phyloP scores from a whole-genome alignment of 2,329 filamentous ascomycete species.

The Fusarium sp. region DNA sequence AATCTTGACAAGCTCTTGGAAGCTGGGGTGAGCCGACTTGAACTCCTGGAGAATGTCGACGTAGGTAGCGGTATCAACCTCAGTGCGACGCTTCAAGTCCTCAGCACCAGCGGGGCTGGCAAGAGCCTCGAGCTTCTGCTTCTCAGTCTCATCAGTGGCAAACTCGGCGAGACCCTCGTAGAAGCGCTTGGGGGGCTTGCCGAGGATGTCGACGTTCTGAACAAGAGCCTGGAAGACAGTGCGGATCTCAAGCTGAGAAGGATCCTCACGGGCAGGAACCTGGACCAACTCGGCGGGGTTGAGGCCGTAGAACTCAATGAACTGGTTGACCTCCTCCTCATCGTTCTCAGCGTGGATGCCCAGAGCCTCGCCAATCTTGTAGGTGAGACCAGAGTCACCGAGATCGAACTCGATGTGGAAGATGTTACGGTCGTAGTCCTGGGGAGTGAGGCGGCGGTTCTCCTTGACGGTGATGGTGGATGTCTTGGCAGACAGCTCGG shows the following conservation, averaged over 20 bases:
- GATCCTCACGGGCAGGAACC: conserved; percentile 87
- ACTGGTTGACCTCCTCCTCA: conserved; percentile 80
- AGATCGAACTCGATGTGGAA: conserved; percentile 99
- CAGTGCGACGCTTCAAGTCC: conserved; percentile 92
- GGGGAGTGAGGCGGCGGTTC: conserved; percentile 91
- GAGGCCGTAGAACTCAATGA: conserved; percentile 92
- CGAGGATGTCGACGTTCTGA: conserved; percentile 97
- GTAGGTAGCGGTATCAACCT: conserved; percentile 92
- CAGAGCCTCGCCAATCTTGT: conserved; percentile 97
- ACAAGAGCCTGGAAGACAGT: conserved; percentile 93
- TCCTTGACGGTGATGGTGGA: conserved; percentile 92
- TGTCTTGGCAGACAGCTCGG: conserved; percentile 89
- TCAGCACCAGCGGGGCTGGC: conserved; percentile 83
- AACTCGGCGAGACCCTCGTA: conserved; percentile 93
- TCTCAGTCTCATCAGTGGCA: conserved; percentile 85
- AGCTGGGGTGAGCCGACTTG: conserved; percentile 86
- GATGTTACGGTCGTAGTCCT: conserved; percentile 95
- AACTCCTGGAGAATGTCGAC: conserved; percentile 93
- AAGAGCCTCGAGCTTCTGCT: conserved; percentile 82
- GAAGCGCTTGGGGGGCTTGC: conserved; percentile 96
- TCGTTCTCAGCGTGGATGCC: conserved; percentile 98
- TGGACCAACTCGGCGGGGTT: conserved; percentile 89
- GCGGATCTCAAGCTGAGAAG: conserved; percentile 82
- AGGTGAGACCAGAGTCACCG: conserved; percentile 89
- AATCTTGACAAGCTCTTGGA: conserved; percentile 90